Evolutionary conservation across 495 filamentous ascomycete genomes (phyloP).

Genomic region (Aspergillus affinis): DNA sequence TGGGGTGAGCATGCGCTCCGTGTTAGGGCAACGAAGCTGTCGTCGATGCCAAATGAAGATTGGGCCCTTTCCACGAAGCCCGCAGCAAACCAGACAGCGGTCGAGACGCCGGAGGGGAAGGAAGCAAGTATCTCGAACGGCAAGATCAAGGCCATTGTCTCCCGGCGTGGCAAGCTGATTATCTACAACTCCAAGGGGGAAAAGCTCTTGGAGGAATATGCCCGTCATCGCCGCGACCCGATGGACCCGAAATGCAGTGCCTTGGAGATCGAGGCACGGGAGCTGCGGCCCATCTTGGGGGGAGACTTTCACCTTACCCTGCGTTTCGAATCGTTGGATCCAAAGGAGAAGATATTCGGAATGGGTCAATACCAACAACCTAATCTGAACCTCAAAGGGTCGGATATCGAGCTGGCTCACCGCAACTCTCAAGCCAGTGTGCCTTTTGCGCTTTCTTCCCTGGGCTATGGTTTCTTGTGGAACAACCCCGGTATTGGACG

Average conservation of each 20-base stretch:
- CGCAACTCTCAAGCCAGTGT: constrained; percentile 60
- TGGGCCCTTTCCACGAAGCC: constrained; percentile 49
- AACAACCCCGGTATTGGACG: constrained; percentile 58
- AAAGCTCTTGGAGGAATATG: constrained; percentile 55
- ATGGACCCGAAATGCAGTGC: constrained; percentile 56
- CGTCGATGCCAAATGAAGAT: constrained; percentile 48
- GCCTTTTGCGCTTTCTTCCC: constrained; percentile 53
- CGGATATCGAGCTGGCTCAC: constrained; percentile 59
- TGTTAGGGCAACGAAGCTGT: constrained; percentile 50
- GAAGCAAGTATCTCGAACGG: constrained; percentile 50
- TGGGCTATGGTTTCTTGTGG: constrained; percentile 59
- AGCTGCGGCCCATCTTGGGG: constrained; percentile 53
- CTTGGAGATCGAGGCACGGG: constrained; percentile 51
- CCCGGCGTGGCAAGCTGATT: constrained; percentile 48
- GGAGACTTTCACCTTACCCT: constrained; percentile 53
- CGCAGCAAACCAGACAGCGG: constrained; percentile 12
- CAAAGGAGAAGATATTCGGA: constrained; percentile 56
- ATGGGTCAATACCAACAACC: constrained; percentile 66
- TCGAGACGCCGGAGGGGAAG: constrained; percentile 25
- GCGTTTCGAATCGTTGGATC: constrained; percentile 51
- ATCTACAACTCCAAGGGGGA: constrained; percentile 45
- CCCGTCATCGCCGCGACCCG: constrained; percentile 49
- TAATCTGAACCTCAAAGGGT: constrained; percentile 54
- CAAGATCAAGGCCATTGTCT: constrained; percentile 49
- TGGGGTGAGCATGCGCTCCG: constrained; percentile 56